A percentile compares a stretch with the other conserved stretches of the same genome.
phyloP scores from a whole-genome alignment of 805 yeast species.

The Nakazawaea laoshanensis region DNA sequence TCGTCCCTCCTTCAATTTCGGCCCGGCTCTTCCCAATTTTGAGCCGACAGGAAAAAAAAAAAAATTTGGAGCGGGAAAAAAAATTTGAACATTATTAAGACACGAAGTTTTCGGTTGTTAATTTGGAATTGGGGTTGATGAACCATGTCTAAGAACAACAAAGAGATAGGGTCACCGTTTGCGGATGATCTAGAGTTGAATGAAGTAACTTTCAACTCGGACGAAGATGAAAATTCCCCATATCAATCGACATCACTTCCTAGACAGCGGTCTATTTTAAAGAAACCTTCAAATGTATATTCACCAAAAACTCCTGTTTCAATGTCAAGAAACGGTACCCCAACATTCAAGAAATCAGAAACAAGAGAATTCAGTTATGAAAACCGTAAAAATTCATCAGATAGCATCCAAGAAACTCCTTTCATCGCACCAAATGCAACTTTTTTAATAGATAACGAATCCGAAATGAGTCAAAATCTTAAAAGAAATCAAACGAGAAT shows the following conservation, averaged over 20 bases:
- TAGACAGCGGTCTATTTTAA: constrained; percentile 9
- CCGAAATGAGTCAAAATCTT: background rate
- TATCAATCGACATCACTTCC: constrained; percentile 2
- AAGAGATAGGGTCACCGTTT: constrained; percentile 14
- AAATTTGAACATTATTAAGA: too few relatives aligned
- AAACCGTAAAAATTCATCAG: constrained; percentile 2
- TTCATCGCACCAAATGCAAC: constrained; percentile 11
- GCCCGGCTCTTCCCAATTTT: too few relatives aligned
- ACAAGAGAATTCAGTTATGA: constrained; percentile 2
- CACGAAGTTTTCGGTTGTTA: too few relatives aligned
- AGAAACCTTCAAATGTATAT: constrained; percentile 8
- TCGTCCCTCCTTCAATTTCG: too few relatives aligned
- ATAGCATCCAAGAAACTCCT: constrained; percentile 9
- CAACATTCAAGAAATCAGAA: constrained; percentile 3
- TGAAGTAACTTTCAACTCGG: constrained; percentile 14
- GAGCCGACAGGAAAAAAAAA: too few relatives aligned
- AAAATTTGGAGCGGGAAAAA: too few relatives aligned
- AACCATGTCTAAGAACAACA: constrained; percentile 2
- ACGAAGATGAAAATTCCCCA: constrained; percentile 12
- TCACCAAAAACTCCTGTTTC: constrained; percentile 9
- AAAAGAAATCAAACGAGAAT: constrained; percentile 40
- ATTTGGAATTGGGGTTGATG: too few relatives aligned
- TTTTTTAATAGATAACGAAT: constrained; percentile 5
- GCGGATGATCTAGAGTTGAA: constrained; percentile 26
- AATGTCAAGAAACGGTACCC: constrained; percentile 6